Base-by-base conservation (phyloP, 2,329 filamentous ascomycete species). In the Huntiella abstrusa region DNA sequence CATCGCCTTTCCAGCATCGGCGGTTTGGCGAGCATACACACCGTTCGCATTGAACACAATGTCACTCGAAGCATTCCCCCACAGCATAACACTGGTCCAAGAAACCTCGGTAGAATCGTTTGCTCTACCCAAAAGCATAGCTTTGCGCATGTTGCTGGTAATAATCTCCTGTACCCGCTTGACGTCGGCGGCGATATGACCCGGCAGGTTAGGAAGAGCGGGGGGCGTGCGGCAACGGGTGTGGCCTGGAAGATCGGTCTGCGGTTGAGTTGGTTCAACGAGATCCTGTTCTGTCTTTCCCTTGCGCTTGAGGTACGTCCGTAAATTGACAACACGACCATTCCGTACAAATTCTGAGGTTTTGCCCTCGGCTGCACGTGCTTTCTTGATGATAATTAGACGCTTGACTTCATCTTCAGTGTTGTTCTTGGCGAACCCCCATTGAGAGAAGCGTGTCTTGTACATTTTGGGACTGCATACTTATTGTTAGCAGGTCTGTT, bases 401-500 rank as follows among this genome's bases (percentile, higher is more conserved):
- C 63, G 60, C 54, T 69, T 68, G 5, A 70, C 66, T 48, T 70
- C 68, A 19, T 69, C 67, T 49, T 70, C 68, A 37, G 67, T 70
- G 51, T 70, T 70, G 49, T 71, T 70, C 57, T 71, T 71, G 36
- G 67, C 67, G 51, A 71, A 71, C 0, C 67, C 67, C 68, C 68
- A 71, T 51, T 70, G 66, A 11, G 68, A 68, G 53, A 70, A 70
- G 17, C 68, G 60, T n/a, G 67, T 69, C 54, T 71, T 71, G 55
- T 71, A 71, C 68, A 71, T 71, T 52, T 70, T 69, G 13, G 68
- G 66, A 13, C 68, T 70, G 13, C 13, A 15, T 7, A 33, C n/a
- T 32, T 33, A n/a, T 19, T 35, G 37, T 46, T 46, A 47, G 38
- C 15, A 22, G 13, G 5, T 11, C 10, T 8, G 17, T 33, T 5